These are phyloP conservation scores for Alternaria rosae DNA, from an alignment of 2,329 filamentous ascomycete genomes.

Conservation along the genomic window DNA sequence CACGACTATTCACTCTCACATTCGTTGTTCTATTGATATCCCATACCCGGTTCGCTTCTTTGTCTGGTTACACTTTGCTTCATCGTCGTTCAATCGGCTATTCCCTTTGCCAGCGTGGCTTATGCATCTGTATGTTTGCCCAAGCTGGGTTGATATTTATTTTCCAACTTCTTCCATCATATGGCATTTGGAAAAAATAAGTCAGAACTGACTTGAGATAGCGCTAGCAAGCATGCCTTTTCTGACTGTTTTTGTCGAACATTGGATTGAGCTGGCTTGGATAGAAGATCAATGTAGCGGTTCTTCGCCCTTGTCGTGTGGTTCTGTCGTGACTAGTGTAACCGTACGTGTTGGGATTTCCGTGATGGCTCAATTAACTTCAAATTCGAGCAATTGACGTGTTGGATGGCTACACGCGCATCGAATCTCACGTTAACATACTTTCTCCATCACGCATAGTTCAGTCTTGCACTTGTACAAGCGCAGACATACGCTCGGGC, in stretches of 20 bases:
- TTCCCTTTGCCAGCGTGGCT: background rate
- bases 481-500: no score
- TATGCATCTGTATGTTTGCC: background rate
- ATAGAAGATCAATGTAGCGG: conserved; percentile 3
- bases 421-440: background rate
- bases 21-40: conserved; percentile 16
- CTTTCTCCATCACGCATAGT: background rate
- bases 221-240: background rate
- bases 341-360: background rate
- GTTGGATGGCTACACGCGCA: background rate
- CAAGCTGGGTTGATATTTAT: background rate
- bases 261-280: background rate
- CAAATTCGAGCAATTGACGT: no score
- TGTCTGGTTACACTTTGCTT: conserved; percentile 7
- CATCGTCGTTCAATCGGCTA: conserved; percentile 8
- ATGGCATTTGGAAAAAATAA: background rate
- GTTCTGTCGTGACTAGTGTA: background rate
- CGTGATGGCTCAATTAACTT: no score
- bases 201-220: background rate
- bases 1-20: conserved; percentile 1
- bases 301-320: background rate
- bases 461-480: no score
- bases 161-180: background rate
- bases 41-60: conserved; percentile 2
- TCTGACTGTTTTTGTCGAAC: background rate